Evolutionary conservation across 345 rosid species (phyloP), one percentile per base, ranked within the genome.

Genomic region (Brassica incana): DNA sequence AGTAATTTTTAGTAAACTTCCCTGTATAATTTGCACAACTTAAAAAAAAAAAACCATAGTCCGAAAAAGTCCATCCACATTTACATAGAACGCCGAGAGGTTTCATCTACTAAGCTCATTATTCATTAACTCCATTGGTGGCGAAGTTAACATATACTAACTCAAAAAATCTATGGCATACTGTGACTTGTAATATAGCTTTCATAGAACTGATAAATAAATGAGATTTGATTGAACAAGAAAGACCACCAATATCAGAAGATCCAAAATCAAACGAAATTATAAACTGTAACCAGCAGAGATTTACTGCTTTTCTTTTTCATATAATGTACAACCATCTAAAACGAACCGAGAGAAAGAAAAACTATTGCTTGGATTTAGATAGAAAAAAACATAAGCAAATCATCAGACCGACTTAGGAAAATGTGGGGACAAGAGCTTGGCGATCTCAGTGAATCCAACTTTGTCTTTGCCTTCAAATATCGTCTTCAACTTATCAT

Each of bases 391-490:
- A 71, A 54, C 54, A 8, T n/a, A 56, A 63, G 43, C 23, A 40
- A 64, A 80, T 84, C 56, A 54, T 54, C 79, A 86, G 69, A 15
- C 76, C 6, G 89, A 25, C 85, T 92, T 92, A 72, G 85, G 72
- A 76, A 94, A 91, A 81, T 94, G 97, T 38, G 54, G 78, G 3
- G 92, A 69, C 76, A 92, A 82, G 80, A 90, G 75, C 83, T 94
- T 92, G 12, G 81, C 88, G 54, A 94, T 83, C 88, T 94, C 96
- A 71, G 90, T 82, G 80, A 94, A 85, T 33, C 89, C 88, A 7
- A 94, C 90, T 25, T 68, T 87, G 33, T 88, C 93, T 81, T 86
- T 94, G 40, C 94, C 96, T 32, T 84, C 78, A 5, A 92, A 90
- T 30, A 94, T 77, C 45, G 83, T 69, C 91, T 92, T 92, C 60